Conservation (phyloP, 495 filamentous ascomycete species). For the Parmelia sp. region DNA sequence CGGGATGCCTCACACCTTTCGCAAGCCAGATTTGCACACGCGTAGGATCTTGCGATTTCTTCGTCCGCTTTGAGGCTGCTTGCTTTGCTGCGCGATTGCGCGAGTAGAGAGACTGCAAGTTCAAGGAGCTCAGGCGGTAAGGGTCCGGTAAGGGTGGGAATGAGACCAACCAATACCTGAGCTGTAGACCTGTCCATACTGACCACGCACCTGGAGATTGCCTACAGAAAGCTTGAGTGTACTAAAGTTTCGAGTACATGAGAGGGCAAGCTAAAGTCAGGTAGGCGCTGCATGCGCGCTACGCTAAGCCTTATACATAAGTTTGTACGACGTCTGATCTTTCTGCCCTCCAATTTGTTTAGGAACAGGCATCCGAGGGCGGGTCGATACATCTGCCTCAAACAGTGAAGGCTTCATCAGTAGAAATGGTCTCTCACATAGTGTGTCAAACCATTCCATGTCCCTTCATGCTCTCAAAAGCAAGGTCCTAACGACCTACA, state of each 20-base stretch:
- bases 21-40: slow-evolving; percentile 88
- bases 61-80: slow-evolving; percentile 77
- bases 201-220: background rate
- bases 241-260: too few species aligned
- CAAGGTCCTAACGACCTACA: background rate
- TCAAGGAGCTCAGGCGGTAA: slow-evolving; percentile 70
- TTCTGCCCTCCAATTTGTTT: too few species aligned
- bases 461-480: background rate
- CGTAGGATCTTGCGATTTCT: slow-evolving; percentile 79
- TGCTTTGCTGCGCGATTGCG: slow-evolving; percentile 77
- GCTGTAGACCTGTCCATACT: slow-evolving; percentile 70
- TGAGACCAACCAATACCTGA: slow-evolving; percentile 64
- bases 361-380: too few species aligned
- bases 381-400: background rate
- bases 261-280: too few species aligned
- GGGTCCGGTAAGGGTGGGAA: slow-evolving; percentile 68
- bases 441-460: background rate
- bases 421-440: background rate
- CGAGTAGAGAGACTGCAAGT: slow-evolving; percentile 71
- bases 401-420: background rate
- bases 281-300: background rate
- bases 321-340: background rate
- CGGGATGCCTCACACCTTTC: slow-evolving; percentile 52
- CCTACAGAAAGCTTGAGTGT: background rate
- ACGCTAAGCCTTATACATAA: background rate